Conservation (phyloP, 768 basidiomycete genomes). For the Kwoniella sp. region DNA sequence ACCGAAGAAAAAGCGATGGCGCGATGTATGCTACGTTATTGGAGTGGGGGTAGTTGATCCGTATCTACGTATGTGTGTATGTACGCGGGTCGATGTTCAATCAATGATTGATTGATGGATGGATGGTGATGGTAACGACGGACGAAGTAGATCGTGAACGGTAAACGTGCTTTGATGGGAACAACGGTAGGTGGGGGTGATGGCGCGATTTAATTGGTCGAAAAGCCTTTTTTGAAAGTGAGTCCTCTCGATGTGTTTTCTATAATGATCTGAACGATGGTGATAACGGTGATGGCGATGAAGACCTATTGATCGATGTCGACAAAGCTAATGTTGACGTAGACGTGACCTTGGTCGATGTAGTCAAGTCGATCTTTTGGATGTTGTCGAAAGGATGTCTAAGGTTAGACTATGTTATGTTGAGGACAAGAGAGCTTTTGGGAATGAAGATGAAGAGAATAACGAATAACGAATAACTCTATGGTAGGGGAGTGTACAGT, state of each 20-base stretch:
- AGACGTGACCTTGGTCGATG: neutral
- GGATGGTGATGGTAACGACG: constrained; percentile 2
- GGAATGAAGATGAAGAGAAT: constrained; percentile 16
- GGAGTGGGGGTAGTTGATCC: neutral
- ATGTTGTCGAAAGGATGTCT: constrained; percentile 8
- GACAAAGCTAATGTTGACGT: constrained; percentile 2
- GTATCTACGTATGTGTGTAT: too few relatives aligned
- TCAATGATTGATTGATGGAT: constrained; percentile 4
- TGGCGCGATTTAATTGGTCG: constrained; percentile 1
- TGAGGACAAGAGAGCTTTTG: constrained; percentile 9
- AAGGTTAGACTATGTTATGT: neutral
- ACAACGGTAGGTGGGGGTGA: neutral
- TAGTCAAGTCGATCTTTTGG: neutral
- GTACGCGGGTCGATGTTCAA: too few relatives aligned
- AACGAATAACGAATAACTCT: constrained; percentile 14
- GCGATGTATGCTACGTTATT: neutral
- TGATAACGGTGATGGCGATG: constrained; percentile 7
- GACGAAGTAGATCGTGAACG: too few relatives aligned
- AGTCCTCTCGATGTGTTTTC: neutral
- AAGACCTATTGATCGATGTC: neutral
- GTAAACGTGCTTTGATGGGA: too few relatives aligned
- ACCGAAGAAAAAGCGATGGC: constrained; percentile 5
- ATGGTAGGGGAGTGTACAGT: neutral
- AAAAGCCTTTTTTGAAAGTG: neutral
- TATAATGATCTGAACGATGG: neutral